These are phyloP conservation scores for Pleurotus giganteus DNA, from an alignment of 768 basidiomycete genomes.

Conservation along the genomic window DNA sequence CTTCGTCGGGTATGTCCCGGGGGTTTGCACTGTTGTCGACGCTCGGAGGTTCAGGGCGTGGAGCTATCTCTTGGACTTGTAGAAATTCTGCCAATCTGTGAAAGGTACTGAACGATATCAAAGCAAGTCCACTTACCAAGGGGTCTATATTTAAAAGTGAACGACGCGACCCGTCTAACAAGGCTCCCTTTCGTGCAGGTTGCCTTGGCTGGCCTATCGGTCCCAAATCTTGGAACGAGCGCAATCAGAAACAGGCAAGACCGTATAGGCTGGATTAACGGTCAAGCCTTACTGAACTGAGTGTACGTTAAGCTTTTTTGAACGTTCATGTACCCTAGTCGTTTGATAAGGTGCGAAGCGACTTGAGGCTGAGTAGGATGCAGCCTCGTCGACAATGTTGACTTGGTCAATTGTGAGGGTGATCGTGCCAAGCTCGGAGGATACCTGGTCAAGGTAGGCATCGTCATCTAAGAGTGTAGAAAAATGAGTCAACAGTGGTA, in stretches of 20 bases:
- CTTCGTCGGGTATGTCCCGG: background rate
- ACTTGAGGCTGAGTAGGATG: background rate
- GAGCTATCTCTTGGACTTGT: constrained; percentile 15
- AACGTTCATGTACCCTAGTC: constrained; percentile 17
- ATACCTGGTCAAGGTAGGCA: constrained; percentile 8
- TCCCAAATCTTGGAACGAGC: no score
- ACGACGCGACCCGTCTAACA: constrained; percentile 6
- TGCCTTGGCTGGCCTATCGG: background rate
- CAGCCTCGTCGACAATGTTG: background rate
- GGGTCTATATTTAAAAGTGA: constrained; percentile 18
- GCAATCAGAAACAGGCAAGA: constrained; percentile 9
- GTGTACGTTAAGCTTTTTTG: constrained; percentile 16
- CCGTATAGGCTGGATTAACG: background rate
- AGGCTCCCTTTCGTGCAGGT: background rate
- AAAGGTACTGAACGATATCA: no score
- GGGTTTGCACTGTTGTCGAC: background rate
- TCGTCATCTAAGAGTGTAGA: constrained; percentile 20
- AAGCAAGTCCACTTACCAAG: constrained; percentile 9
- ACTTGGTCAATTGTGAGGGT: constrained; percentile 13
- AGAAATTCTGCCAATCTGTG: constrained; percentile 13
- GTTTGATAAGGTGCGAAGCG: no score
- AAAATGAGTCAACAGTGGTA: no score
- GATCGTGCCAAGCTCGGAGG: constrained; percentile 14
- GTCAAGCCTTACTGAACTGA: constrained; percentile 12
- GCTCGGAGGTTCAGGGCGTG: background rate